Base-by-base conservation (phyloP, 331 rosid species). In the Acacia concinna region DNA sequence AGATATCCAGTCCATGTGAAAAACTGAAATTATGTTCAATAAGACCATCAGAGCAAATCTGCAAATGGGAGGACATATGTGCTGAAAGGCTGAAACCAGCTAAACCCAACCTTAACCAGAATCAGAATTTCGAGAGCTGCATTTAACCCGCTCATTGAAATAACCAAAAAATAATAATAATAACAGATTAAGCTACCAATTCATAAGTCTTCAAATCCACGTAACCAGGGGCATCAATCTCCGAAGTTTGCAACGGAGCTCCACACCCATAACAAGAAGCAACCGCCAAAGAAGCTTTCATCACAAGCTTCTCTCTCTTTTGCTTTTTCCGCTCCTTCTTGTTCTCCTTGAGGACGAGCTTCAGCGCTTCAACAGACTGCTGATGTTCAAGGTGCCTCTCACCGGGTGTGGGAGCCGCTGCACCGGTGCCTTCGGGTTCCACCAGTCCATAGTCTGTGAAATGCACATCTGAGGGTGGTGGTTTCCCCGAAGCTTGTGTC, bases 201-300 rank as follows among this genome's bases (percentile, higher is more conserved):
- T 87, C 86, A 71, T 88, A 91, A 21, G 96, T 90, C 66, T 91
- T 91, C 0, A 67, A 73, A 73, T 92, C 93, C 1, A 90, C 94
- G 49, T 81, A 94, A 18, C 98, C 97, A 81, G 97, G 98, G 18
- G 94, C 85, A 32, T 92, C 97, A 3, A 40, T 44, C 4, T 92
- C 94, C 34, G 82, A 76, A 63, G 91, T 94, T 77, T 94, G 98
- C 68, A 95, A 84, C 56, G 96, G 97, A 84, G 97, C 97, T 15
- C 98, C 98, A 12, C 97, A 94, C 18, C 98, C 98, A 59, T 94
- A 91, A 72, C 98, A 92, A 73, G 74, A 78, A 77, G 88, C 89
- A 28, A 90, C 89, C 17, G 82, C 28, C 15, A 21, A 65, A 12
- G 92, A 82, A 46, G 73, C 74, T 83, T 86, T 92, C 18, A 94